These are phyloP conservation scores for Creolimax fragrantissima DNA, from an alignment of 78 protist genomes.

Conservation along the genomic window DNA sequence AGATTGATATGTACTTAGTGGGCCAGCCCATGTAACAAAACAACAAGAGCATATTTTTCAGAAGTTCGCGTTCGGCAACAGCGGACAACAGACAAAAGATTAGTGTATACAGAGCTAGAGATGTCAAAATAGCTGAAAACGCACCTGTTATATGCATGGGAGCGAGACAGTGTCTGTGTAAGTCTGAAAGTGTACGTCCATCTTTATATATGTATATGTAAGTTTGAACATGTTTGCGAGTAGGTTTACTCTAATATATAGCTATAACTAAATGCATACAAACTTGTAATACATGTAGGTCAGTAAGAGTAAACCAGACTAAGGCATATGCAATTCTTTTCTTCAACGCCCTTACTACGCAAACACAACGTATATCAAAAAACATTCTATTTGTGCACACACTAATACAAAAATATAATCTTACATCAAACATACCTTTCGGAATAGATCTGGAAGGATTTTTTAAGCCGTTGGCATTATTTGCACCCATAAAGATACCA, in stretches of 20 bases:
- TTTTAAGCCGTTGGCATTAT: conserved; percentile 45
- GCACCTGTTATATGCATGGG: background rate
- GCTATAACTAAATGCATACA: background rate
- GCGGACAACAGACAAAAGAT: background rate
- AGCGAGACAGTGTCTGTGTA: background rate
- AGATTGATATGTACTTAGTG: background rate
- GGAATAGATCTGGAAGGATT: conserved; percentile 4
- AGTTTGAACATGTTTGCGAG: no score
- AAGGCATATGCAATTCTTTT: background rate
- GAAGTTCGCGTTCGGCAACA: background rate
- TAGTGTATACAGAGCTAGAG: background rate
- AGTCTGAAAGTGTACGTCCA: no score
- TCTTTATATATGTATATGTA: background rate
- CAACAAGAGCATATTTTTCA: background rate
- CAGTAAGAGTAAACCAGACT: background rate
- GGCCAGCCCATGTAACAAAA: conserved; percentile 8
- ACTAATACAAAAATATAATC: no score
- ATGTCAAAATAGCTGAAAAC: background rate
- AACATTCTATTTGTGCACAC: no score
- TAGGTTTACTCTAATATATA: background rate
- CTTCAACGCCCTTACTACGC: background rate
- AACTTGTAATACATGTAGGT: background rate
- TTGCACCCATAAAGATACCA: conserved; percentile 72
- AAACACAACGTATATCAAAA: background rate
- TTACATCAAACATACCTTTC: conserved; percentile 4